Conservation (phyloP, 2,329 filamentous ascomycete species). For the Trichoderma endophyticum region DNA sequence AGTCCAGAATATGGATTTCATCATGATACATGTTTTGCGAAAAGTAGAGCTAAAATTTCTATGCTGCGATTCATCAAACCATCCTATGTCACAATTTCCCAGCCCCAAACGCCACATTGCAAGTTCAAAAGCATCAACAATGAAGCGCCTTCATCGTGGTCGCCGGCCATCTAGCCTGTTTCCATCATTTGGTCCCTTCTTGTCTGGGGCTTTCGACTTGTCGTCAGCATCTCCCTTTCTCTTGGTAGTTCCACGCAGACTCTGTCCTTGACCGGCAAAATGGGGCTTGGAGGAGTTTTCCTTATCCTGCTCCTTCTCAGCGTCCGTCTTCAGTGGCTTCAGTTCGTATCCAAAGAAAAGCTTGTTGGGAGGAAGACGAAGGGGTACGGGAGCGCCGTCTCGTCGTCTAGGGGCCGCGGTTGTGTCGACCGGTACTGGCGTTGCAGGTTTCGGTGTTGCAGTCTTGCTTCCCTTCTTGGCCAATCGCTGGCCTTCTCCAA, state of each 20-base stretch:
- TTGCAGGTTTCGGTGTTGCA: slow-evolving; percentile 61
- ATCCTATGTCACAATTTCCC: background rate
- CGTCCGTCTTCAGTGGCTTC: slow-evolving; percentile 79
- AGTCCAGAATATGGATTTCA: background rate
- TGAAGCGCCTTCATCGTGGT: slow-evolving; percentile 24
- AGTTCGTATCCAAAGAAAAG: slow-evolving; percentile 96
- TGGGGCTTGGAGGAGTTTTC: slow-evolving; percentile 64
- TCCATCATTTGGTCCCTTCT: slow-evolving; percentile 44
- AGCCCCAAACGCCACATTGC: slow-evolving; percentile 13
- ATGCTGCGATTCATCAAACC: background rate
- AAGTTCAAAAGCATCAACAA: background rate
- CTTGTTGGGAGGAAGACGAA: slow-evolving; percentile 82
- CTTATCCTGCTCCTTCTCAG: slow-evolving; percentile 64
- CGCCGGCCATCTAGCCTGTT: slow-evolving; percentile 44
- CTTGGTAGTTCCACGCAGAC: slow-evolving; percentile 66
- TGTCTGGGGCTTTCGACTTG: slow-evolving; percentile 46
- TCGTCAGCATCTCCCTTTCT: slow-evolving; percentile 60
- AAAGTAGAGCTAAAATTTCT: background rate
- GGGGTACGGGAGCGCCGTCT: slow-evolving; percentile 78
- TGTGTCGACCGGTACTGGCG: slow-evolving; percentile 54
- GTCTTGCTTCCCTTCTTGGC: slow-evolving; percentile 77
- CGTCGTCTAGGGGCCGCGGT: slow-evolving; percentile 39
- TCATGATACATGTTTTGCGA: background rate
- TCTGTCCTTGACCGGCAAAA: slow-evolving; percentile 84
- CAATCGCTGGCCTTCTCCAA: slow-evolving; percentile 77